phyloP scores from a whole-genome alignment of 495 filamentous ascomycete genomes.

The Cercophora scortea region DNA sequence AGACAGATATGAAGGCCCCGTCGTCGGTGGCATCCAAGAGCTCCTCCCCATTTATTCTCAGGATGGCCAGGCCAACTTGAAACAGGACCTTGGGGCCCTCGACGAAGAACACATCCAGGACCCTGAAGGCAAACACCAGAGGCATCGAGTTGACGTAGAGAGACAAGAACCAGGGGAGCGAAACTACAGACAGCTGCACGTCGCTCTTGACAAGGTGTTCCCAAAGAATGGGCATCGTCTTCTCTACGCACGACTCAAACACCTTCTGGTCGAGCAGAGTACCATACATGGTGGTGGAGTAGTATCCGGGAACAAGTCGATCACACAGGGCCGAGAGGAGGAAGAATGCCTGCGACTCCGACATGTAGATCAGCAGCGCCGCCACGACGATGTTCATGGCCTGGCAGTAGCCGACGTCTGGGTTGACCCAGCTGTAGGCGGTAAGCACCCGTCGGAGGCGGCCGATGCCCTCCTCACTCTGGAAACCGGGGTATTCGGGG shows the following conservation, averaged over 20 bases:
- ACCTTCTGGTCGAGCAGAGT: conserved; percentile 94
- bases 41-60: conserved; percentile 96
- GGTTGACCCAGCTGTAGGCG: conserved; percentile 93
- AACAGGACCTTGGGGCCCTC: conserved; percentile 97
- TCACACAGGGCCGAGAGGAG: conserved; percentile 88
- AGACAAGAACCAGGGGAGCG: conserved; percentile 94
- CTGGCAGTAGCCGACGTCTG: conserved; percentile 95
- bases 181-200: conserved; percentile 97
- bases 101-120: conserved; percentile 95
- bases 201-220: conserved; percentile 92
- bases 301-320: conserved; percentile 88
- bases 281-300: conserved; percentile 97
- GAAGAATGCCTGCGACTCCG: conserved; percentile 92
- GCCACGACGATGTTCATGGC: conserved; percentile 99
- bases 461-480: conserved; percentile 91
- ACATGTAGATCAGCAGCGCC: conserved; percentile 95
- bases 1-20: conserved; percentile 89
- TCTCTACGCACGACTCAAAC: conserved; percentile 94
- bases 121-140: conserved; percentile 90
- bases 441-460: conserved; percentile 83
- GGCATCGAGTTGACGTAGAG: conserved; percentile 99
- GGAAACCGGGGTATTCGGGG: conserved; percentile 94
- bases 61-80: conserved; percentile 89
- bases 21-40: conserved; percentile 93
- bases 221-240: conserved; percentile 98